phyloP scores from a whole-genome alignment of 129 eudicot genomes.

The Centella asiatica region DNA sequence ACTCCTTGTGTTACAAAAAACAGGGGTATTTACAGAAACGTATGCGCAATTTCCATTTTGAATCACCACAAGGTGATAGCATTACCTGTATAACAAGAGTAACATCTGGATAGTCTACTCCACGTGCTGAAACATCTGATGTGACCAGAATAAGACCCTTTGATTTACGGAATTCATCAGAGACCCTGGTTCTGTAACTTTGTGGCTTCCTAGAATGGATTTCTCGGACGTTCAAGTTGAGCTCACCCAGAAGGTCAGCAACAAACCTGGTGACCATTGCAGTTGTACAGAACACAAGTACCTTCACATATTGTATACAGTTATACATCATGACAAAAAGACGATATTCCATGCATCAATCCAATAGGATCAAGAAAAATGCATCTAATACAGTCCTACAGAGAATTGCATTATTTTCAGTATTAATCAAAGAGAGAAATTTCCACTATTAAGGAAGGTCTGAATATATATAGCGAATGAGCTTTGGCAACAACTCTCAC shows the following conservation, averaged over 20 bases:
- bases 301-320: conserved; percentile 29
- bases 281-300: conserved; percentile 96
- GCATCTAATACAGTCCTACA: not conserved
- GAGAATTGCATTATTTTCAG: not conserved
- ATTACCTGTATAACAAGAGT: conserved; percentile 87
- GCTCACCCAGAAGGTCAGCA: conserved; percentile 73
- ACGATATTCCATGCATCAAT: no score
- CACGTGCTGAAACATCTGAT: conserved; percentile 99
- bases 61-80: not conserved
- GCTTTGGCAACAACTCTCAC: conserved; percentile 22
- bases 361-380: no score
- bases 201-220: conserved; percentile 97
- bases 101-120: conserved; percentile 99
- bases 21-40: not conserved
- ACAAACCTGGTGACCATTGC: conserved; percentile 93
- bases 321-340: not conserved
- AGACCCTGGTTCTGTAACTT: conserved; percentile 78
- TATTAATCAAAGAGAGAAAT: not conserved
- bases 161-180: conserved; percentile 91
- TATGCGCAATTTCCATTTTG: no score
- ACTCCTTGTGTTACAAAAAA: not conserved
- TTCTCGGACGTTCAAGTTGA: conserved; percentile 81
- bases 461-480: not conserved
- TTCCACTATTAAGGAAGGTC: not conserved
- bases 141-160: conserved; percentile 92